Conservation (phyloP, 2,329 filamentous ascomycete genomes). For the Penicillium glabrum region DNA sequence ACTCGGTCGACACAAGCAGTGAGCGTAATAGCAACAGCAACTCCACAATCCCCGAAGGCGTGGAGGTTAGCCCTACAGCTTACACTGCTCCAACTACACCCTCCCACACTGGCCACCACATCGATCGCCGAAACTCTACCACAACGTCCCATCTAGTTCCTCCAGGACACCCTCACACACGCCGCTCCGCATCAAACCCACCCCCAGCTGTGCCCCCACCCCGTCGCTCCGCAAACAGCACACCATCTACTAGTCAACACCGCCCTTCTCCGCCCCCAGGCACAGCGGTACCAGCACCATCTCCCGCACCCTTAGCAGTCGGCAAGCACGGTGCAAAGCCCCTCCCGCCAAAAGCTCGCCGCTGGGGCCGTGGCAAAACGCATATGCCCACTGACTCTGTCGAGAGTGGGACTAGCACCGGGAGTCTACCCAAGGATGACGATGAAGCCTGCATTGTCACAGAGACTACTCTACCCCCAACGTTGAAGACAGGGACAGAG, state of each 20-base stretch:
- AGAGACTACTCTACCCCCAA: neutral
- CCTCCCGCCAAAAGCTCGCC: conserved; percentile 42
- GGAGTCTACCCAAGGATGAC: conserved; percentile 12
- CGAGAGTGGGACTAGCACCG: conserved; percentile 19
- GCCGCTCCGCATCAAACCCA: conserved; percentile 34
- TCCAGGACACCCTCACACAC: conserved; percentile 22
- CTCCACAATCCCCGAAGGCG: conserved; percentile 26
- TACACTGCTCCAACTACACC: conserved; percentile 3
- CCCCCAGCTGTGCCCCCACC: conserved; percentile 45
- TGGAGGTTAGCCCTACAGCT: conserved; percentile 15
- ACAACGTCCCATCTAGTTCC: conserved; percentile 24
- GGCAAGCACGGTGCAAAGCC: conserved; percentile 35
- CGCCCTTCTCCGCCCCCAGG: conserved; percentile 14
- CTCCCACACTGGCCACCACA: neutral
- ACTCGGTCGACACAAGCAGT: conserved; percentile 20
- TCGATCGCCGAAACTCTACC: conserved; percentile 25
- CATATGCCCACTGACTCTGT: conserved; percentile 26
- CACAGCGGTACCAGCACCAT: neutral
- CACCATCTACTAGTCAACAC: conserved; percentile 27
- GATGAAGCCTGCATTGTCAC: conserved; percentile 11
- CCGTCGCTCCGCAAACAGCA: conserved; percentile 35
- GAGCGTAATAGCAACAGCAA: conserved; percentile 16
- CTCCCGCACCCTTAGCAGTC: neutral
- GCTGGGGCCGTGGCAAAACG: conserved; percentile 35
- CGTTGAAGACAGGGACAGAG: neutral